Base-by-base conservation (phyloP, 208 protist species). In the Crithidia fasciculata region DNA sequence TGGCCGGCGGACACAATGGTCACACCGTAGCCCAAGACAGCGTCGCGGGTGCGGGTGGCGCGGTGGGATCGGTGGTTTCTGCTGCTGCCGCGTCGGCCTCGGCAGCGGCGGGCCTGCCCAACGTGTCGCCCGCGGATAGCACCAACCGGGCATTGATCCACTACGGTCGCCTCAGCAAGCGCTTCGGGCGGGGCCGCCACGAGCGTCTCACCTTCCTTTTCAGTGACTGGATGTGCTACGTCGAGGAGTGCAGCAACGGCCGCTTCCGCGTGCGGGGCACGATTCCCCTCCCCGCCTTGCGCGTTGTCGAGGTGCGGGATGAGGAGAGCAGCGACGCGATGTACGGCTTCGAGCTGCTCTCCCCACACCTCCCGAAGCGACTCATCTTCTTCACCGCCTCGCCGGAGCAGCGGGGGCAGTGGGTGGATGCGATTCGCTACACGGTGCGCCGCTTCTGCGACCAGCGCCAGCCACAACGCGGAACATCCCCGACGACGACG, bases 171-270 rank as follows among this genome's bases (percentile, higher is more conserved):
- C 72, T 96, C 39, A 58, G 68, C 41, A 95, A 95, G 80, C 60
- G 78, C 62, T 92, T 80, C 58, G 67, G 82, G 3, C 89, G 88
- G 13, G 87, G 84, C 10, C 81, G 83, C 8, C 90, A 95, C 71
- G 85, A 94, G 56, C 84, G 89, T 6, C 78, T 97, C 2, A 56
- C 90, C 64, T 91, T 97, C 66, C 73, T 95, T 59, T 97, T 97
- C 80, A 91, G 71, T 65, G 89, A 95, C 75, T 90, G 76, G 70
- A 63, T 94, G 45, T 93, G 88, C 72, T 95, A 93, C 70, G 87
- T 78, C n/a, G 88, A 95, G 70, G 92, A 95, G 72, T 70, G 85
- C n/a, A 73, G 73, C 59, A 88, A 76, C 63, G 86, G 87, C 8
- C 82, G 85, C 2, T 76, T 95, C 69, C 83, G 82, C 6, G 79